phyloP scores from a whole-genome alignment of 73 alveolate species.

The Breviolum minutum region DNA sequence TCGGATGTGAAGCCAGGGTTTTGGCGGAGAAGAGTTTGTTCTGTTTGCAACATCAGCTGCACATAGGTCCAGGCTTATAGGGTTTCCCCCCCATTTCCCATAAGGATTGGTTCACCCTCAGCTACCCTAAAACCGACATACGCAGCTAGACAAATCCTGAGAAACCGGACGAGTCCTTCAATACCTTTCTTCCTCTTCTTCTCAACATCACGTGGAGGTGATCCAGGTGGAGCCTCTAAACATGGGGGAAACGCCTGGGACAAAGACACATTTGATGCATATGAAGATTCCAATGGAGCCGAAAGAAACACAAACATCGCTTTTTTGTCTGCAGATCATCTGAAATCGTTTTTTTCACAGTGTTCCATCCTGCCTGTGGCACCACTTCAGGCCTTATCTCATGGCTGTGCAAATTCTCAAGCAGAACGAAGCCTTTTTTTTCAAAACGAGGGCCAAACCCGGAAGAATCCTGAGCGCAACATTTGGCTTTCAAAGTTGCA shows the following conservation, averaged over 20 bases:
- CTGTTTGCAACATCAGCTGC: too few species aligned
- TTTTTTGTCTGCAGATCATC: too few species aligned
- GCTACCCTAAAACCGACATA: too few species aligned
- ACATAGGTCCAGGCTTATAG: background rate
- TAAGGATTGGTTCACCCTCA: too few species aligned
- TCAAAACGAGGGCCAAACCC: background rate
- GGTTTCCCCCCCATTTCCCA: too few species aligned
- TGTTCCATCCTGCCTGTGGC: background rate
- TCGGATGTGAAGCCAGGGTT: background rate
- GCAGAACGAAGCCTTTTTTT: background rate
- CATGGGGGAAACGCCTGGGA: background rate
- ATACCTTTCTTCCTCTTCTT: conserved; percentile 86
- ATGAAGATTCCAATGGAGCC: too few species aligned
- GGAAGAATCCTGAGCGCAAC: background rate
- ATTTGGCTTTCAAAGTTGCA: background rate
- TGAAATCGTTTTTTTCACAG: too few species aligned
- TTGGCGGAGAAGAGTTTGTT: too few species aligned
- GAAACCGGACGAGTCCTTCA: conserved; percentile 30
- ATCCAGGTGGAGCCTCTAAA: conserved; percentile 42
- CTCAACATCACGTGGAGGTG: conserved; percentile 17
- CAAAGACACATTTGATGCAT: too few species aligned
- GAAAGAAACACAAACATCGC: too few species aligned
- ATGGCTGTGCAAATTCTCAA: too few species aligned
- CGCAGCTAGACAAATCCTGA: too few species aligned
- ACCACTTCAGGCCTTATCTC: background rate